These are phyloP conservation scores for Cicer arietinum DNA, from an alignment of 306 rosid species.

Conservation along the genomic window DNA sequence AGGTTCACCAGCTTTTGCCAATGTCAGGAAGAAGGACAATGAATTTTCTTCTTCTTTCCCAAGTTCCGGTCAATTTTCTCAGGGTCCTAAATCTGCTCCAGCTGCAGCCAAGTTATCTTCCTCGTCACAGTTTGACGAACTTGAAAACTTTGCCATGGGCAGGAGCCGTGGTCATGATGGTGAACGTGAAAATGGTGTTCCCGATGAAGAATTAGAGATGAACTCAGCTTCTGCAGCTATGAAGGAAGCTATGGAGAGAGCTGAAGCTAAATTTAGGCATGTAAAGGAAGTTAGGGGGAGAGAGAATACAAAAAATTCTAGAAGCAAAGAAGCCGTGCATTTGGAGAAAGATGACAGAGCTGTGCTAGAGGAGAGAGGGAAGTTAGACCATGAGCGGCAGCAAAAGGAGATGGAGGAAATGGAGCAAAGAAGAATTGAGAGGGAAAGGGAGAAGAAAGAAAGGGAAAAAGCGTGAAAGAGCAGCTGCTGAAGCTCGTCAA, in stretches of 20 bases:
- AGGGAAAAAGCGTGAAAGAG: conserved; percentile 94
- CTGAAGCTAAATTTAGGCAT: conserved; percentile 88
- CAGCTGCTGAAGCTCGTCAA: conserved; percentile 78
- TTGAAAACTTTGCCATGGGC: conserved; percentile 73
- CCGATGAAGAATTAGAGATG: conserved; percentile 80
- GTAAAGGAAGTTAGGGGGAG: conserved; percentile 92
- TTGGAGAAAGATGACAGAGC: conserved; percentile 67
- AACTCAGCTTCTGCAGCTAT: conserved; percentile 93
- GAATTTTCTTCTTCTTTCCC: conserved; percentile 67
- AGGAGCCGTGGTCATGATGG: conserved; percentile 53
- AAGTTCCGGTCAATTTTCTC: conserved; percentile 59
- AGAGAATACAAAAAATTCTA: conserved; percentile 71
- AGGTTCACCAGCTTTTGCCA: conserved; percentile 52
- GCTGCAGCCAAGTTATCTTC: conserved; percentile 60
- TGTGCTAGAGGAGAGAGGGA: conserved; percentile 55
- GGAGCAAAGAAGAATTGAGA: conserved; percentile 63
- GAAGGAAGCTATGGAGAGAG: conserved; percentile 98
- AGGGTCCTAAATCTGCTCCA: conserved; percentile 60
- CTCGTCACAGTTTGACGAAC: conserved; percentile 62
- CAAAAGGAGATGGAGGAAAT: conserved; percentile 79
- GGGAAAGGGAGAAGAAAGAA: conserved; percentile 71
- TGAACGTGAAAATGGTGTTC: conserved; percentile 59
- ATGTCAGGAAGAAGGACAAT: conserved; percentile 64
- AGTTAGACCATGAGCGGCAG: conserved; percentile 63
- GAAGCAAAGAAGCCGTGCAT: conserved; percentile 71